Evolutionary conservation across 1,284 basidiomycete species (phyloP).

Genomic region (Trametes pubescens): DNA sequence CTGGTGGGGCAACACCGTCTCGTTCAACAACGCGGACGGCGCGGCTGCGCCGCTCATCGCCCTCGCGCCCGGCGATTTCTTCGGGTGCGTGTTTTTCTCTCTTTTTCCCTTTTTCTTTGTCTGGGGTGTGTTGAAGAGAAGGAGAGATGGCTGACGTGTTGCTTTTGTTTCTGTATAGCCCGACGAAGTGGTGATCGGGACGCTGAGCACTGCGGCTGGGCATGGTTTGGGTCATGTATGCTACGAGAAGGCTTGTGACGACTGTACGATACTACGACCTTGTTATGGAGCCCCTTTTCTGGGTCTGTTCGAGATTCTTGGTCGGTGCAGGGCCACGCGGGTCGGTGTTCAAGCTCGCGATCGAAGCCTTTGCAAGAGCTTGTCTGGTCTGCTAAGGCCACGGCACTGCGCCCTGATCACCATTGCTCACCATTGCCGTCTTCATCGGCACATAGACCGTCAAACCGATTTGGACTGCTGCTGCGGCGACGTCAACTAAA

Average conservation of each 20-base stretch:
- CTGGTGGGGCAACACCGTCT: conserved; percentile 81
- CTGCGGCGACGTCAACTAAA: too few species aligned
- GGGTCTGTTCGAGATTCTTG: background rate
- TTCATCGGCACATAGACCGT: too few species aligned
- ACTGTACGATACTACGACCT: conserved; percentile 6
- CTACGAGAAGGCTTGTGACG: background rate
- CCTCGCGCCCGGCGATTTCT: conserved; percentile 45
- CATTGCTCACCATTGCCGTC: too few species aligned
- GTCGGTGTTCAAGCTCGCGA: too few species aligned
- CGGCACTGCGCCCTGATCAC: too few species aligned
- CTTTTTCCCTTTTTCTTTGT: background rate
- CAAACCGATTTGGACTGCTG: too few species aligned
- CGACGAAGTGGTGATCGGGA: background rate
- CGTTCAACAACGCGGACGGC: conserved; percentile 53
- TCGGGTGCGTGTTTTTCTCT: conserved; percentile 44
- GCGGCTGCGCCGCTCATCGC: conserved; percentile 41
- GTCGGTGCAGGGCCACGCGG: background rate
- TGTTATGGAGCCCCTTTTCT: background rate
- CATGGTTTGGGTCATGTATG: background rate
- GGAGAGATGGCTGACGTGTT: too few species aligned
- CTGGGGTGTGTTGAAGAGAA: too few species aligned
- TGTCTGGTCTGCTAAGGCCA: too few species aligned
- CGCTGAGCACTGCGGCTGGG: background rate
- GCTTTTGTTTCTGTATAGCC: background rate
- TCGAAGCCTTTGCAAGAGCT: too few species aligned